Evolutionary conservation across 495 filamentous ascomycete genomes (phyloP), one percentile per base, ranked within the genome.

Genomic region (Xylaria cubensis): DNA sequence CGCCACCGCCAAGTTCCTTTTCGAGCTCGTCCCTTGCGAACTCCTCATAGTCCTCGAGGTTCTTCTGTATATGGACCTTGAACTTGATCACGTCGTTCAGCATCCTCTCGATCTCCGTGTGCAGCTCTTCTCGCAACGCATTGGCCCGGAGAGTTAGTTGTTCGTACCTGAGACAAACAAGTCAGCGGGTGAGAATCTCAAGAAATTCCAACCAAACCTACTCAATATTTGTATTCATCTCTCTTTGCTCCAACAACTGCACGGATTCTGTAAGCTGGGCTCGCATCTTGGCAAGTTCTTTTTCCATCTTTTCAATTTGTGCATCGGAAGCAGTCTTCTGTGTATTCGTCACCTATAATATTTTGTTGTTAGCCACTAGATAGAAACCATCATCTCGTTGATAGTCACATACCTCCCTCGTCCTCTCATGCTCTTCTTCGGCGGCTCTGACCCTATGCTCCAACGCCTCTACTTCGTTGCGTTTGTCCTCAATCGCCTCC

Each of bases 241-340:
- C 94, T 64, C 93, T 88, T 81, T 98, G 95, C 80, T 97, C 94
- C 89, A 97, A 92, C 65, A 97, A 80, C 82, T 97, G 93, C 69
- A 97, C 92, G 53, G 90, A 93, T 79, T 98, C 95, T n/a, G 87
- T 90, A 64, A 98, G 85, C 32, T 91, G 90, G 3, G 90, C 87
- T 69, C 94, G 87, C 94, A 98, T 97, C 84, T 93, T 94, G 53
- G 93, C 92, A 36, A 99, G 84, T 81, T 99, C 95, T 79, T 97
- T 97, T 84, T 98, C 96, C 92, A 98, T 94, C 85, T 94, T 94
- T 83, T 99, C 96, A 76, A 98, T 97, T 80, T 98, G 95, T 19
- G 94, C 90, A 80, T 98, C 96, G 5, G 89, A 92, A 13, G 90
- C 90, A 74, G 95, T 87, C 80, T 96, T 95, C 82, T 97, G 94